Evolutionary conservation across 2,329 filamentous ascomycete species (phyloP).

Genomic region (Rhynchosporium agropyri): DNA sequence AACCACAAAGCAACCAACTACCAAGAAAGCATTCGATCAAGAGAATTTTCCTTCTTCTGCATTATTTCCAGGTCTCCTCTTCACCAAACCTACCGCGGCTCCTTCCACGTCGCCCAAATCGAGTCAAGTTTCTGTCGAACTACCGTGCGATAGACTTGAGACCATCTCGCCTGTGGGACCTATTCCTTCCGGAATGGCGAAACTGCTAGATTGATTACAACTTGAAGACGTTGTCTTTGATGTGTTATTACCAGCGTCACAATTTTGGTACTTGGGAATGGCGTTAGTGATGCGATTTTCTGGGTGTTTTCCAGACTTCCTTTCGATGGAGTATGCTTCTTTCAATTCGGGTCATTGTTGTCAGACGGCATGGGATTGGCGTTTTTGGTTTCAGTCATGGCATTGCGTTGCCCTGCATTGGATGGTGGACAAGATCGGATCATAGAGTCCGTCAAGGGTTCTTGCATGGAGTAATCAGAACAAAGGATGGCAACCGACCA

Average conservation of each 20-base stretch:
- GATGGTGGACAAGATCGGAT: neutral
- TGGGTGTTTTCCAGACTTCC: neutral
- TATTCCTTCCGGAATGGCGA: slow-evolving; percentile 47
- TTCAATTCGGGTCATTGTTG: neutral
- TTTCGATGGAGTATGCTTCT: neutral
- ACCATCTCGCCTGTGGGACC: slow-evolving; percentile 50
- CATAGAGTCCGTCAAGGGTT: neutral
- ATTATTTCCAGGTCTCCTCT: slow-evolving; percentile 30
- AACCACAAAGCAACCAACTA: slow-evolving; percentile 25
- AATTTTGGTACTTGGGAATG: neutral
- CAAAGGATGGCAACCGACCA: neutral
- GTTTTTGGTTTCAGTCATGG: neutral
- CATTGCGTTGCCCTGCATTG: slow-evolving; percentile 1
- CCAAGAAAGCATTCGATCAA: slow-evolving; percentile 18
- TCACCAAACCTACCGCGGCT: neutral
- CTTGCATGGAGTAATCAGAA: slow-evolving; percentile 1
- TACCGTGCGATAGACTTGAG: slow-evolving; percentile 34
- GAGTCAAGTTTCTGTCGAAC: slow-evolving; percentile 20
- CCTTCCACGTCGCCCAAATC: neutral
- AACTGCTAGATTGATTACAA: slow-evolving; percentile 41
- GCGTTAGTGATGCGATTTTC: neutral
- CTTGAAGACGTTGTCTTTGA: neutral
- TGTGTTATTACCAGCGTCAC: neutral
- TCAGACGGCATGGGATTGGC: neutral
- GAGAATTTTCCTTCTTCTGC: slow-evolving; percentile 9